Evolutionary conservation across 2,329 filamentous ascomycete species (phyloP).

Genomic region (Epichloe sibirici): DNA sequence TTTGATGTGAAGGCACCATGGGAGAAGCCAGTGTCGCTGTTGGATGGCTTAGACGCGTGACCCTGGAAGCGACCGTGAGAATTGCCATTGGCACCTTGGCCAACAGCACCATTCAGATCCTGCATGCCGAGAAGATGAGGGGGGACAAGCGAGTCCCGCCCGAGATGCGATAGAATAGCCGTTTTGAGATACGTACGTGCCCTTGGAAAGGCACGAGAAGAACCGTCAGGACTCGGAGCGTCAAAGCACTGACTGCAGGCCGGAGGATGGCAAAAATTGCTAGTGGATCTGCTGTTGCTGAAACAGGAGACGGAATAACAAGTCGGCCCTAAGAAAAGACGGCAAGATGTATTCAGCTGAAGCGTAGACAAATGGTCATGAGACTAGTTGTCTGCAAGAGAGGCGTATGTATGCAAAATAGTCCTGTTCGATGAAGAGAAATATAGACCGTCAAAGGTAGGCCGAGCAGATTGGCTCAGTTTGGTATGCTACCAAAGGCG

Average conservation of each 20-base stretch:
- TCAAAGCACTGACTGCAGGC: not conserved
- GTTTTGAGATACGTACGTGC: conserved; percentile 60
- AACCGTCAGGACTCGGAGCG: not conserved
- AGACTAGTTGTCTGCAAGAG: not conserved
- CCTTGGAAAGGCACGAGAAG: conserved; percentile 32
- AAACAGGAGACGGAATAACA: no score
- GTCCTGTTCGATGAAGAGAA: not conserved
- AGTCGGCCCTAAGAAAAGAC: not conserved
- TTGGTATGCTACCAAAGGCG: not conserved
- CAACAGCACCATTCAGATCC: conserved; percentile 58
- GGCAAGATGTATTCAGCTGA: not conserved
- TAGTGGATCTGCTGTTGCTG: not conserved
- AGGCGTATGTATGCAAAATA: not conserved
- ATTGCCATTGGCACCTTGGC: conserved; percentile 27
- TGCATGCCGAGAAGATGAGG: conserved; percentile 87
- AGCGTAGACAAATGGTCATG: not conserved
- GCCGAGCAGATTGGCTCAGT: not conserved
- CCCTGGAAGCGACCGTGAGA: conserved; percentile 53
- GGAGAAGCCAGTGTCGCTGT: conserved; percentile 79
- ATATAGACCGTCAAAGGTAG: not conserved
- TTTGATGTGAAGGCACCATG: conserved; percentile 88
- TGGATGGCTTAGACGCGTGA: conserved; percentile 69
- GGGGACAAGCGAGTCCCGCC: conserved; percentile 79
- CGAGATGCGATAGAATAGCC: conserved; percentile 65
- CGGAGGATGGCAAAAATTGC: no score